A percentile compares a stretch with the other conserved stretches of the same genome.
These are phyloP conservation scores for Scenedesmus sp. DNA, from an alignment of 163 green algal genomes.

Conservation along the genomic window DNA sequence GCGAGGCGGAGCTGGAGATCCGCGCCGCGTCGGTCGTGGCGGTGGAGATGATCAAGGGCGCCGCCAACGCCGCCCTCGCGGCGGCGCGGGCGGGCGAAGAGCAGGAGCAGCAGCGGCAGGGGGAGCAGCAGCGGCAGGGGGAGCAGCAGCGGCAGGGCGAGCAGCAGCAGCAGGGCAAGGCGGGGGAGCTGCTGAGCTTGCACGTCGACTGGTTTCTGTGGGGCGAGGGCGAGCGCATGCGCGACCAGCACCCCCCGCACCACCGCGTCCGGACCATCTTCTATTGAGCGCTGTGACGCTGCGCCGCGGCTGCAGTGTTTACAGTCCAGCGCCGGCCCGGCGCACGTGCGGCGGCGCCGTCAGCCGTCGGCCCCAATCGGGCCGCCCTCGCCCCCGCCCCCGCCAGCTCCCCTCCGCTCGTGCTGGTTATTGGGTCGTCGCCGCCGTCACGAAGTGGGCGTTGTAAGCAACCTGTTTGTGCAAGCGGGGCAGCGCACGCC, in stretches of 20 bases:
- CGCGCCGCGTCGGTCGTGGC: conserved; percentile 71
- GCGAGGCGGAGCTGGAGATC: conserved; percentile 80
- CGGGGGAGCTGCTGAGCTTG: conserved; percentile 12
- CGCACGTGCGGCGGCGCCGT: no score
- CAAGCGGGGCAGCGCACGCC: no score
- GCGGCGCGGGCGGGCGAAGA: not conserved
- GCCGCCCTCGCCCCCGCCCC: no score
- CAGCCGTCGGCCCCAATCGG: no score
- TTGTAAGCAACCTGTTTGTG: no score
- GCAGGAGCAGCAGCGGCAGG: no score
- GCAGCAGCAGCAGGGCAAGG: conserved; percentile 7
- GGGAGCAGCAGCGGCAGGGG: not conserved
- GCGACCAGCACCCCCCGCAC: conserved; percentile 61
- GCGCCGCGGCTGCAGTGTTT: no score
- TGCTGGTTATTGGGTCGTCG: no score
- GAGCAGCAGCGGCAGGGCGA: conserved; percentile 10
- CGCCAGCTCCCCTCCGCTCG: no score
- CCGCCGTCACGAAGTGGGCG: no score
- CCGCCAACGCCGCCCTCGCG: conserved; percentile 3
- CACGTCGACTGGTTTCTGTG: conserved; percentile 63
- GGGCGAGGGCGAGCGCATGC: conserved; percentile 45
- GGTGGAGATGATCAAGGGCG: conserved; percentile 50
- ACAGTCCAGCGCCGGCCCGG: no score
- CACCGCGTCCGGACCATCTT: conserved; percentile 79
- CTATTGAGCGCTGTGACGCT: no score